These are phyloP conservation scores for Podospora pseudopauciseta DNA, from an alignment of 495 filamentous ascomycete genomes.

Conservation along the genomic window DNA sequence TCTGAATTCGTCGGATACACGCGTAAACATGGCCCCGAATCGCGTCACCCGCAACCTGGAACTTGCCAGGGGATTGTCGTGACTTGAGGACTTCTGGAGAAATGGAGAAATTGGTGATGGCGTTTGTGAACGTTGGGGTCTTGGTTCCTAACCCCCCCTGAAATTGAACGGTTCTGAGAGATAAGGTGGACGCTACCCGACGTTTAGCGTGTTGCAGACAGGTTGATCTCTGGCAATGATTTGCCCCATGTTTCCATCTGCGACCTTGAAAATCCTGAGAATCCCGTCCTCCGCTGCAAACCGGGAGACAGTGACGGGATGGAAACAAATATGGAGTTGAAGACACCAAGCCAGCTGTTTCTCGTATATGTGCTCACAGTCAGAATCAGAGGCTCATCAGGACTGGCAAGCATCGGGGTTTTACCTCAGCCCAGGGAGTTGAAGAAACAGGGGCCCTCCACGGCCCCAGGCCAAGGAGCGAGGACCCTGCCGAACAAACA, in stretches of 20 bases:
- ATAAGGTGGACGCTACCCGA: conserved; percentile 4
- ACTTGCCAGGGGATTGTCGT: neutral
- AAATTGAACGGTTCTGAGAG: conserved; percentile 5
- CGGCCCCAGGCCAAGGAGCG: neutral
- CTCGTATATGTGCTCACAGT: neutral
- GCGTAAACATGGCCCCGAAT: neutral
- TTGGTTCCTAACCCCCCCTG: neutral
- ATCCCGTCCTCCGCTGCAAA: neutral
- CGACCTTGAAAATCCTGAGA: neutral
- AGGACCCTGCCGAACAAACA: conserved; percentile 2
- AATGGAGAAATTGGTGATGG: neutral
- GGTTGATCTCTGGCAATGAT: neutral
- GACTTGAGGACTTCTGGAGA: neutral
- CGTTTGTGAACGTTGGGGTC: neutral
- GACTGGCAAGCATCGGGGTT: neutral
- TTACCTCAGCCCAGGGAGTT: neutral
- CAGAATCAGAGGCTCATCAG: neutral
- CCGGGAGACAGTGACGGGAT: neutral
- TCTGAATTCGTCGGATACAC: neutral
- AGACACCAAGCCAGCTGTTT: neutral
- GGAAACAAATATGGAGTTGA: neutral
- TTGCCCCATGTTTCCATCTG: neutral
- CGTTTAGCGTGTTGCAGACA: neutral
- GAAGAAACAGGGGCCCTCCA: neutral
- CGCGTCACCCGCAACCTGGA: neutral